phyloP scores from a whole-genome alignment of 306 rosid genomes.

The Malus asiatica region DNA sequence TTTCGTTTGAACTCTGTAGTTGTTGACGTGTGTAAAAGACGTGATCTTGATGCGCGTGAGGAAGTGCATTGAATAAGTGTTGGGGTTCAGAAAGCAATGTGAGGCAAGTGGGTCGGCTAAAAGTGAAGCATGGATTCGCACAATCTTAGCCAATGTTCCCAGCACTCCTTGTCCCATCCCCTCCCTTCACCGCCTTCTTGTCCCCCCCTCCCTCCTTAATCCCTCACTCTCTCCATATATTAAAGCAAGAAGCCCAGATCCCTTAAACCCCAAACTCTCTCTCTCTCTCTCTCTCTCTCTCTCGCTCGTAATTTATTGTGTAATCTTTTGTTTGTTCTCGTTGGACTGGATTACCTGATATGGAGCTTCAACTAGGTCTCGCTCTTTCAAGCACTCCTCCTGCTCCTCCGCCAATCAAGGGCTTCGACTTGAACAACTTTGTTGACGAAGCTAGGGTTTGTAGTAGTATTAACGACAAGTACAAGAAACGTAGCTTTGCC shows the following conservation, averaged over 20 bases:
- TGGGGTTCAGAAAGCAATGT: conserved; percentile 9
- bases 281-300: not conserved
- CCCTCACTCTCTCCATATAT: not conserved
- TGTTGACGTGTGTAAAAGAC: not conserved
- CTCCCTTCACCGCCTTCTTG: not conserved
- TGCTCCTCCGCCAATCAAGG: not conserved
- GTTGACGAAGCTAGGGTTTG: not conserved
- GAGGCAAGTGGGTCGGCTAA: conserved; percentile 30
- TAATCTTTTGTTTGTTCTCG: conserved; percentile 4
- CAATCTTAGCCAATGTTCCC: conserved; percentile 35
- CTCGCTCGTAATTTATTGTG: not conserved
- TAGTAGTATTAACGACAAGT: not conserved
- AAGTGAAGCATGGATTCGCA: conserved; percentile 49
- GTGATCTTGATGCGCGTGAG: not conserved
- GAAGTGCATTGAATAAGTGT: not conserved
- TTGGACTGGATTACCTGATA: conserved; percentile 2
- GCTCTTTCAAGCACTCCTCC: conserved; percentile 36
- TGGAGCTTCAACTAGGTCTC: conserved; percentile 83
- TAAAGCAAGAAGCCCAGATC: conserved; percentile 7
- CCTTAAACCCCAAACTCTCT: not conserved
- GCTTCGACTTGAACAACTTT: conserved; percentile 19
- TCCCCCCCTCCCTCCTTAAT: not conserved
- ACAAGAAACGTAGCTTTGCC: conserved; percentile 30
- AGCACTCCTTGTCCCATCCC: conserved; percentile 42
- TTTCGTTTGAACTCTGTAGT: not conserved